Evolutionary conservation across 2,329 filamentous ascomycete genomes (phyloP).

Genomic region (Colletotrichum godetiae): DNA sequence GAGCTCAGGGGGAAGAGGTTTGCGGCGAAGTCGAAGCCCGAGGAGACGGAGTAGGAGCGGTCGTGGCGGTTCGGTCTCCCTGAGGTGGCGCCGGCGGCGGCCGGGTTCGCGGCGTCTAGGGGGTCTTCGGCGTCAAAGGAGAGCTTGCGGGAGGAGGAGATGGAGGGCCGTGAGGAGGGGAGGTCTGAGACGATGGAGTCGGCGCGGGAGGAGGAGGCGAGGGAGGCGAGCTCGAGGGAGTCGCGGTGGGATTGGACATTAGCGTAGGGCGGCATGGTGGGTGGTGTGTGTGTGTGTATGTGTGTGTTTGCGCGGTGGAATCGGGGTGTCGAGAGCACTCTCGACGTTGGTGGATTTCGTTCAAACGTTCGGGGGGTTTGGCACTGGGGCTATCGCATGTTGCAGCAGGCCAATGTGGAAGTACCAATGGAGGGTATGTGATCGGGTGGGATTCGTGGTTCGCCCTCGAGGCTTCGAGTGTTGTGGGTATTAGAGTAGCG

Average conservation of each 20-base stretch:
- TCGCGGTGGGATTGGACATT: conserved; percentile 71
- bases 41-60: conserved; percentile 89
- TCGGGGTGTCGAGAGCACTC: conserved; percentile 18
- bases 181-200: conserved; percentile 67
- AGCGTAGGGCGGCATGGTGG: conserved; percentile 50
- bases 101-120: conserved; percentile 71
- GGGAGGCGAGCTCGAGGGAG: conserved; percentile 94
- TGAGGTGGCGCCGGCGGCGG: conserved; percentile 43
- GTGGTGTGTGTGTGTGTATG: too few species aligned
- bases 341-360: conserved; percentile 9
- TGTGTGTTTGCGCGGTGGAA: background rate
- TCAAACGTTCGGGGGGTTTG: conserved; percentile 7
- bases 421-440: background rate
- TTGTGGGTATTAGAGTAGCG: conserved; percentile 7
- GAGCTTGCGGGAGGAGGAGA: conserved; percentile 90
- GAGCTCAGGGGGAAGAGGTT: conserved; percentile 93
- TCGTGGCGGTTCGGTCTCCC: conserved; percentile 57
- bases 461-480: background rate
- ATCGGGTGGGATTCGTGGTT: background rate
- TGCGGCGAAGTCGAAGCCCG: conserved; percentile 94
- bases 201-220: conserved; percentile 83
- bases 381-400: conserved; percentile 29
- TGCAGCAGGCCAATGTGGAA: conserved; percentile 7
- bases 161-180: conserved; percentile 84
- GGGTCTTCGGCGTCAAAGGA: conserved; percentile 91